Percentiles rank a stretch among this genome's conserved stretches.
These are phyloP conservation scores for Epichloe sibirici DNA, from an alignment of 2,329 filamentous ascomycete species.

Conservation along the genomic window DNA sequence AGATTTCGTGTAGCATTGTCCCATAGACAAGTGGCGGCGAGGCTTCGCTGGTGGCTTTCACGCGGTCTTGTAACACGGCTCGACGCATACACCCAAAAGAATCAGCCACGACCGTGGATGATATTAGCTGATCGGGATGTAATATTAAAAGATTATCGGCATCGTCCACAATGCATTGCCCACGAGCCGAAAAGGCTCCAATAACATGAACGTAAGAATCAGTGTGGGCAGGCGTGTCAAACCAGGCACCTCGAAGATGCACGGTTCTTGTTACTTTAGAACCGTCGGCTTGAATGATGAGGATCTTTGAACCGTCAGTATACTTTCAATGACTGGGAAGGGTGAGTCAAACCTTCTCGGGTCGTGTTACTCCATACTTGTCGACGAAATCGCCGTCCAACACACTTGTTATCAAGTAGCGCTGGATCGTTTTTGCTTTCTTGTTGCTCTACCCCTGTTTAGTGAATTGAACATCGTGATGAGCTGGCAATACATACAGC, in stretches of 20 bases:
- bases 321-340: background rate
- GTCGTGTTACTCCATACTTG: constrained; percentile 43
- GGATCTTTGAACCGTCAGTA: constrained; percentile 39
- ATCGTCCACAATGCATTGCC: constrained; percentile 75
- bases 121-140: constrained; percentile 91
- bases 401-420: constrained; percentile 70
- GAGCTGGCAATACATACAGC: constrained; percentile 19
- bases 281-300: constrained; percentile 71
- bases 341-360: constrained; percentile 55
- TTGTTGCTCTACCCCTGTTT: constrained; percentile 54
- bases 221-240: constrained; percentile 61
- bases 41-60: constrained; percentile 78
- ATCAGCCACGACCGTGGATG: constrained; percentile 90
- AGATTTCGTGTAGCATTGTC: constrained; percentile 87
- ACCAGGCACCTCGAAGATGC: constrained; percentile 75
- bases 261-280: constrained; percentile 55
- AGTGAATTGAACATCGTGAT: constrained; percentile 33
- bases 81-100: constrained; percentile 85
- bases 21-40: constrained; percentile 80
- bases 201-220: constrained; percentile 80
- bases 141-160: constrained; percentile 73
- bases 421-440: constrained; percentile 66
- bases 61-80: constrained; percentile 84
- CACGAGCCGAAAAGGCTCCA: constrained; percentile 56
- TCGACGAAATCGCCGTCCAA: constrained; percentile 57